These are phyloP conservation scores for Chamaenerion angustifolium DNA, from an alignment of 345 rosid genomes.

Conservation along the genomic window DNA sequence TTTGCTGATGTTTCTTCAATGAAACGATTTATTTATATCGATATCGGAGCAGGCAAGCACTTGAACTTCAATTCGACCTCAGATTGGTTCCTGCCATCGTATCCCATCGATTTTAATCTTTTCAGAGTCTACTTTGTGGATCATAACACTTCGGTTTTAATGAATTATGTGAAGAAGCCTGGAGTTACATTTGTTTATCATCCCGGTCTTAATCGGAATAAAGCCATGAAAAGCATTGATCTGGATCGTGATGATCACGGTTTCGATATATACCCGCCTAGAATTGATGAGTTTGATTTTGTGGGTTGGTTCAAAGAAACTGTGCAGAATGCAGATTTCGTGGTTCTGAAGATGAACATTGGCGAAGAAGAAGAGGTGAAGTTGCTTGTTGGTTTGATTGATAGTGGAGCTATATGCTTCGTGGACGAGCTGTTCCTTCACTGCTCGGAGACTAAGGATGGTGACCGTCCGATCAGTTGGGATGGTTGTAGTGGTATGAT, in stretches of 20 bases:
- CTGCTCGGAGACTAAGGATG: constrained; percentile 26
- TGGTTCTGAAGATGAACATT: constrained; percentile 68
- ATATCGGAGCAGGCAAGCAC: constrained; percentile 56
- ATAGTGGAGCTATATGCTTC: constrained; percentile 53
- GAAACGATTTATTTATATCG: constrained; percentile 46
- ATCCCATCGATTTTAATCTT: constrained; percentile 40
- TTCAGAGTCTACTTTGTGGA: constrained; percentile 65
- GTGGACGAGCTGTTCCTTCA: constrained; percentile 67
- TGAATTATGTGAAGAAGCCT: constrained; percentile 48
- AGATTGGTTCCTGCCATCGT: constrained; percentile 54
- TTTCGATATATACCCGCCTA: constrained; percentile 26
- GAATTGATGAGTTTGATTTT: constrained; percentile 55
- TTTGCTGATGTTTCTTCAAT: constrained; percentile 30
- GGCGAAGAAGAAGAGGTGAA: constrained; percentile 37
- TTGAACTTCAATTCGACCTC: constrained; percentile 20
- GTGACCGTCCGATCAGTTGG: constrained; percentile 13
- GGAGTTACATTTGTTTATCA: constrained; percentile 66
- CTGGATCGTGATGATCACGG: constrained; percentile 16
- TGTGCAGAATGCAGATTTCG: constrained; percentile 48
- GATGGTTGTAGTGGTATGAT: constrained; percentile 36
- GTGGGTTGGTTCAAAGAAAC: constrained; percentile 74
- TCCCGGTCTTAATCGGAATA: constrained; percentile 55
- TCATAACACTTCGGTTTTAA: constrained; percentile 64
- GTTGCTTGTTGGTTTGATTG: constrained; percentile 43
- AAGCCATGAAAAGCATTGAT: constrained; percentile 5